Evolutionary conservation across 331 rosid genomes (phyloP), one percentile per base, ranked within the genome.

Genomic region (Arachis monticola): DNA sequence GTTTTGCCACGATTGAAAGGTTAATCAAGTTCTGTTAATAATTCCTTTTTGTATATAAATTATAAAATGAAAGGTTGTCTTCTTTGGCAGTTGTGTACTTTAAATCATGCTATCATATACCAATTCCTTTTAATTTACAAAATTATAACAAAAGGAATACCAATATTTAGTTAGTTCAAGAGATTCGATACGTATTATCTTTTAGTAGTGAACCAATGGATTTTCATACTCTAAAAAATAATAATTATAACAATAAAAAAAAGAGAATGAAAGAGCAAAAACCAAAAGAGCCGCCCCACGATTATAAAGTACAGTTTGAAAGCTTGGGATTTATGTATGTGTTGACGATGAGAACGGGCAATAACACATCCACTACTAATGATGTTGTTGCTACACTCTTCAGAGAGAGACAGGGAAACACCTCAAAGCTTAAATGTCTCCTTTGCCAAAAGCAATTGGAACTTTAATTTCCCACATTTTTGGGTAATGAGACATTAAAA

Each of bases 271-370:
- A 63, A 51, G 70, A 52, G 63, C 55, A 55, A 62, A 27, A 27
- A 27, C 30, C 30, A 27, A 27, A 62, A 63, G 44, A 30, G 50
- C 38, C 6, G 14, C 13, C 12, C 57, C 47, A 74, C 32, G 64
- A 51, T 27, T 63, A 41, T 61, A 61, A 73, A 60, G 77, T 48
- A 60, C 77, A 47, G 52, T 12, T 8, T 53, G 72, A 55, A 22
- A 64, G 51, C 50, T 60, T 63, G 72, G 57, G 57, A 31, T 64
- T 63, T 22, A 42, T 64, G 30, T 27, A 27, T 27, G 27, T 22
- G 32, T 65, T 65, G 73, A 57, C 42, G 79, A 67, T 57, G 73
- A 31, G 59, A 65, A 66, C 27, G 67, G 35, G 41, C 14, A 74
- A 50, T 38, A 44, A 55, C 73, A 65, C 50, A 12, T 8, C 63